These are phyloP conservation scores for Verticillium isaacii DNA, from an alignment of 2,329 filamentous ascomycete genomes.

Conservation along the genomic window DNA sequence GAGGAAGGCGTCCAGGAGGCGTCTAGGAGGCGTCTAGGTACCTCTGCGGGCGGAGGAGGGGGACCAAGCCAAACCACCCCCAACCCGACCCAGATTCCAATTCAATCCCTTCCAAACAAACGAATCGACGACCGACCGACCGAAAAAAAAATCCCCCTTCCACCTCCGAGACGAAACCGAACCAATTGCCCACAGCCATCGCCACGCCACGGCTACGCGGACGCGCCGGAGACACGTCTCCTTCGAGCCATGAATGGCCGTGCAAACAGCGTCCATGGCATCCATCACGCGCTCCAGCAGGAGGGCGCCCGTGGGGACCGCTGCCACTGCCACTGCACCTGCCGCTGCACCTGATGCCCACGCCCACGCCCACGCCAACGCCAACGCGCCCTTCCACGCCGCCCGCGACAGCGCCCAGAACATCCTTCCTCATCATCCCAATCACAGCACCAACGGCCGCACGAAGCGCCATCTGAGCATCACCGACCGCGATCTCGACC, in stretches of 20 bases:
- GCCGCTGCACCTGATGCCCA: constrained; percentile 7
- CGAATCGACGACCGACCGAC: neutral
- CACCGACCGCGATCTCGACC: constrained; percentile 38
- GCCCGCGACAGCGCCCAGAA: constrained; percentile 25
- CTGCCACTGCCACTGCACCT: neutral
- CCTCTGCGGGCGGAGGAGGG: neutral
- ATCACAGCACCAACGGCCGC: constrained; percentile 23
- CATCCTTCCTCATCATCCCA: constrained; percentile 12
- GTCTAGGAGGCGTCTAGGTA: too few species aligned
- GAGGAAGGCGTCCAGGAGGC: too few species aligned
- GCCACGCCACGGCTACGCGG: constrained; percentile 6
- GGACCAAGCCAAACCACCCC: neutral
- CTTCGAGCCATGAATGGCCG: constrained; percentile 21
- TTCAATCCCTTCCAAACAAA: neutral
- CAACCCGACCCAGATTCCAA: neutral
- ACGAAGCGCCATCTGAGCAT: constrained; percentile 45
- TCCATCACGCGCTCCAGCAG: constrained; percentile 46
- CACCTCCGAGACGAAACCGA: neutral
- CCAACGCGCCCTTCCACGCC: constrained; percentile 17
- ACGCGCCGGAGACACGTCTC: neutral
- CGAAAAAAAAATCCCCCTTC: neutral
- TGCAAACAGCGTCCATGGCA: constrained; percentile 36
- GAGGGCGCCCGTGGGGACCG: constrained; percentile 23
- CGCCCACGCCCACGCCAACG: constrained; percentile 11
- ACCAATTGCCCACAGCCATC: neutral